Base-by-base conservation (phyloP, 768 basidiomycete genomes). In the Boletus coccyginus region DNA sequence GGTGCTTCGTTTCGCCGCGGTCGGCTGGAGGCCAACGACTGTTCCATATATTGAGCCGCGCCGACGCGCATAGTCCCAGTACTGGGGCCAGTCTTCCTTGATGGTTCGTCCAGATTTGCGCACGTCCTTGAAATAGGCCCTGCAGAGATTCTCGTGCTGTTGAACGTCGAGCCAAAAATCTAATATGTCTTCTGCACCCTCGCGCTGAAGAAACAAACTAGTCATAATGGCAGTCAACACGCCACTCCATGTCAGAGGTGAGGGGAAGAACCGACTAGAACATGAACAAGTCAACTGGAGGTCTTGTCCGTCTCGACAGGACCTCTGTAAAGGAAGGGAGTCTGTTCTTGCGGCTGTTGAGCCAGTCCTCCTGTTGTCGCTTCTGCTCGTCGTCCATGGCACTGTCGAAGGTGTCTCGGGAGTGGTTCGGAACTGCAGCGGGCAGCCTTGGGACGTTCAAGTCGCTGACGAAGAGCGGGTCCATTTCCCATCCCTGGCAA, bases 161-260 rank as follows among this genome's bases (percentile, higher is more conserved):
- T 97, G 94, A 7, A 98, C 97, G 70, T 99, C 97, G 31, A 99
- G 83, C 95, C 96, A 98, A 66, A 98, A 98, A 71, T 99, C 97
- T 44, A 99, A 76, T 47, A 94, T 90, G 71, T 99, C 97, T 70
- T 98, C 96, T 52, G 92, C 86, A 27, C 93, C 92, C 74, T 99
- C 96, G 36, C 94, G 85, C 70, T 98, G 96, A 36, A 99, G 78
- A 72, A 98, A 98, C 57, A 98, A 82, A 74, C 96, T 97, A 61
- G 24, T 33, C 17, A 29, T 8, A 45, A 55, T 16, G 16, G 16
- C 19, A 42, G n/a, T 71, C 46, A 66, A 47, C 24, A 41, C 16
- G 19, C 29, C 3, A 9, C 38, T 16, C n/a, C 24, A 32, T 1
- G 53, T 3, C 21, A 42, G 39, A 46, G 7, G 41, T 9, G 17